Conservation (phyloP, 2,329 filamentous ascomycete genomes). For the Ophiostoma quercus region DNA sequence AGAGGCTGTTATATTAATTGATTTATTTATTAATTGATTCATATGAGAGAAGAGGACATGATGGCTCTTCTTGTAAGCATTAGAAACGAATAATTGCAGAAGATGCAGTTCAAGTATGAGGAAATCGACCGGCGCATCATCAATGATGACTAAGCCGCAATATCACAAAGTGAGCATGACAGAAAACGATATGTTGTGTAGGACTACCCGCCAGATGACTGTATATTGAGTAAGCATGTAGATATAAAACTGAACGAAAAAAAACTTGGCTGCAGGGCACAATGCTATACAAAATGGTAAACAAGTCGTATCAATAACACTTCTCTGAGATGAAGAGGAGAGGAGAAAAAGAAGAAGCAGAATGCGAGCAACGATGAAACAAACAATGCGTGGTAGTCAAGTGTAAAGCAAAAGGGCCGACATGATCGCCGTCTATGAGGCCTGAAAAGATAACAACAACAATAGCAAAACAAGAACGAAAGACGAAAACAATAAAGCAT, state of each 20-base stretch:
- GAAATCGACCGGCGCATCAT: background rate
- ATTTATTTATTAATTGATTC: background rate
- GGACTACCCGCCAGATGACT: background rate
- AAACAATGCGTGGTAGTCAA: background rate
- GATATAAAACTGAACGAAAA: background rate
- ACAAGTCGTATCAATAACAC: background rate
- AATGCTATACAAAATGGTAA: background rate
- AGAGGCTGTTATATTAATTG: background rate
- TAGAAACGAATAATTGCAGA: no score
- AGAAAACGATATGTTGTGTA: background rate
- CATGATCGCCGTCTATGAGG: constrained; percentile 3
- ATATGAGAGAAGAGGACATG: background rate
- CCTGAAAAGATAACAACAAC: background rate
- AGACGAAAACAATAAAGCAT: background rate
- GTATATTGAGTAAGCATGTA: background rate
- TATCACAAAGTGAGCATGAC: no score
- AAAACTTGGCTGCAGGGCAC: background rate
- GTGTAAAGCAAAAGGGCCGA: background rate
- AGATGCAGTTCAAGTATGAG: no score
- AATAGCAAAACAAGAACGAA: background rate
- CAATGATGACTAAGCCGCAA: background rate
- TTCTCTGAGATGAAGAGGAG: background rate
- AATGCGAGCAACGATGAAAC: no score
- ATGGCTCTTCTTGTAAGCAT: no score
- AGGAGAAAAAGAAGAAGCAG: background rate